Evolutionary conservation across 345 rosid species (phyloP).

Genomic region (Brassica carinata): DNA sequence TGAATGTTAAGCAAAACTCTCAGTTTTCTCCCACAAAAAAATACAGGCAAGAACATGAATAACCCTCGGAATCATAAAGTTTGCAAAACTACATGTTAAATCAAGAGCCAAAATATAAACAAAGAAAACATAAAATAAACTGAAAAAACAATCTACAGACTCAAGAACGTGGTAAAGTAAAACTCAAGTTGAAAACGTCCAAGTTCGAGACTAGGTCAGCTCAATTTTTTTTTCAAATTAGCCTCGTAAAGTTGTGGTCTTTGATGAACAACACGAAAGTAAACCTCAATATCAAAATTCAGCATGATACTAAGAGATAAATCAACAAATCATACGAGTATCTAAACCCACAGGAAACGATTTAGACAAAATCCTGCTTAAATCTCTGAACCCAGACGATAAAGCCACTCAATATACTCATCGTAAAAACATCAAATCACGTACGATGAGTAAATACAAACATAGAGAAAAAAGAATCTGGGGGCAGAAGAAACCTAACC

Average conservation of each 20-base stretch:
- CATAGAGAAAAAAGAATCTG: neutral
- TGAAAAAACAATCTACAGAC: neutral
- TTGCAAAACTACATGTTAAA: neutral
- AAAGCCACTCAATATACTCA: neutral
- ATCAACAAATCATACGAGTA: conserved; percentile 11
- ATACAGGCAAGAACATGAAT: neutral
- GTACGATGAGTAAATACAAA: neutral
- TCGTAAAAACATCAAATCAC: neutral
- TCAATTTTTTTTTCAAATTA: neutral
- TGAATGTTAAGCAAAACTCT: too few species aligned
- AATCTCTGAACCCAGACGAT: neutral
- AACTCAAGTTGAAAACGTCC: neutral
- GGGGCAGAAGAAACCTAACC: conserved; percentile 49
- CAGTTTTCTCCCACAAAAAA: too few species aligned
- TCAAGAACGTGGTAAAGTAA: neutral
- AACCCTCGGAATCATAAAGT: neutral
- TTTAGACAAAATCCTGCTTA: neutral
- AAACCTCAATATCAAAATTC: neutral
- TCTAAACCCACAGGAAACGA: neutral
- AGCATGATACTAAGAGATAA: neutral
- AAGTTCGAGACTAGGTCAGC: neutral
- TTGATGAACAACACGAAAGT: conserved; percentile 9
- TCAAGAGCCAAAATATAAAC: neutral
- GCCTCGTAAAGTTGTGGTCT: neutral
- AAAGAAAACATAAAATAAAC: neutral